Conservation (phyloP, 495 filamentous ascomycete species). For the Cladorrhinum samala region DNA sequence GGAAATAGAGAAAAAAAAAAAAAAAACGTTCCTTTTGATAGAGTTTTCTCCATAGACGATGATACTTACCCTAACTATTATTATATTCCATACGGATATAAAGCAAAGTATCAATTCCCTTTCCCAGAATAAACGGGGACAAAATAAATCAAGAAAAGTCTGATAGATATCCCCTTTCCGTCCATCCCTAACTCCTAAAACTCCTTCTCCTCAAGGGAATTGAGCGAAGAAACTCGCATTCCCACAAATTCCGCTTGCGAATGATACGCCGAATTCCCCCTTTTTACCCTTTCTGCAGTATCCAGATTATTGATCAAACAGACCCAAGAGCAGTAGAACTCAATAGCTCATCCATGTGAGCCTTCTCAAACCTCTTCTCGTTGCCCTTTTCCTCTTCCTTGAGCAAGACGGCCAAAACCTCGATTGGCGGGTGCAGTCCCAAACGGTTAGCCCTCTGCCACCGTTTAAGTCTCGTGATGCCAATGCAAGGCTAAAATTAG, state of each 20-base stretch:
- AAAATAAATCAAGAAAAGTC: neutral
- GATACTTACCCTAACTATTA: neutral
- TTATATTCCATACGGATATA: neutral
- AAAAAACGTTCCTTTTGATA: neutral
- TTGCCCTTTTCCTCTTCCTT: slow-evolving; percentile 56
- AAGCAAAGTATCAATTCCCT: neutral
- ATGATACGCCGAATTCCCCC: neutral
- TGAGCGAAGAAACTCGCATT: too few relatives aligned
- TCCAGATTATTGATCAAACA: slow-evolving; percentile 7
- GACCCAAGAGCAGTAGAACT: slow-evolving; percentile 37
- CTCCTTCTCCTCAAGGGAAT: too few relatives aligned
- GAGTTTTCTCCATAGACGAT: neutral
- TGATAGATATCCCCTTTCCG: too few relatives aligned
- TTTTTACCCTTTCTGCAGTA: neutral
- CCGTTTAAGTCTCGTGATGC: slow-evolving; percentile 70
- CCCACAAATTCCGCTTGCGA: neutral
- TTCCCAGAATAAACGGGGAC: neutral
- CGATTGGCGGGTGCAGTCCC: slow-evolving; percentile 77
- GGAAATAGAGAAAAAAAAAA: neutral
- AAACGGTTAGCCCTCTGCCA: slow-evolving; percentile 82
- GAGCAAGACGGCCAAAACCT: slow-evolving; percentile 82
- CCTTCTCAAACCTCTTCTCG: slow-evolving; percentile 44
- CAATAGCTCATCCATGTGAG: slow-evolving; percentile 79
- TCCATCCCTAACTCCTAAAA: neutral
- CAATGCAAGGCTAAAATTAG: slow-evolving; percentile 71